phyloP scores from a whole-genome alignment of 257 asterid genomes.

The Asclepias syriaca region DNA sequence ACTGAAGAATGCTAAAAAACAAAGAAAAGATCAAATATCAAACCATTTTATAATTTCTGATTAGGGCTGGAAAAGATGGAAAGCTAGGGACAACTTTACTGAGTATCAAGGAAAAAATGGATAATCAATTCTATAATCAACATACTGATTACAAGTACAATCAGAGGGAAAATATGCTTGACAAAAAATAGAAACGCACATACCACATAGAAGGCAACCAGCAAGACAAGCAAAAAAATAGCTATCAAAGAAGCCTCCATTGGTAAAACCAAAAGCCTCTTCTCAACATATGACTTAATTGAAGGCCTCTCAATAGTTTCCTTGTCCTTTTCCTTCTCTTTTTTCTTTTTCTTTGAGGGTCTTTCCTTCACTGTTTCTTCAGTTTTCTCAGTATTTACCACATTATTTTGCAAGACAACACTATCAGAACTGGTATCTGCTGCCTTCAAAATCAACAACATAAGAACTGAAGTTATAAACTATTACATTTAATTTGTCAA shows the following conservation, averaged over 20 bases:
- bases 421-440: conserved; percentile 45
- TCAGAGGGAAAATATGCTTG: not conserved
- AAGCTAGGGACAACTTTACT: not conserved
- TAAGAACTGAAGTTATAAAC: conserved; percentile 4
- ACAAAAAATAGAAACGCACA: conserved; percentile 14
- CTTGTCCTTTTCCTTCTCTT: conserved; percentile 56
- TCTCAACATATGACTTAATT: conserved; percentile 18
- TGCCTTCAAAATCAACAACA: conserved; percentile 47
- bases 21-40: not conserved
- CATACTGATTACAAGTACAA: not conserved
- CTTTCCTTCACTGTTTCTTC: conserved; percentile 67
- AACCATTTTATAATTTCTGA: not conserved
- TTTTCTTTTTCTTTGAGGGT: conserved; percentile 66
- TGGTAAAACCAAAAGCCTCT: conserved; percentile 68
- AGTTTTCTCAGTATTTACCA: conserved; percentile 54
- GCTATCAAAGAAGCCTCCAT: conserved; percentile 73
- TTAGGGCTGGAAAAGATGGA: not conserved
- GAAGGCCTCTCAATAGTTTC: conserved; percentile 26
- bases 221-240: conserved; percentile 64
- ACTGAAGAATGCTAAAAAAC: not conserved
- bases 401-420: conserved; percentile 39
- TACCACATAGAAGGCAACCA: conserved; percentile 97
- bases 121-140: not conserved
- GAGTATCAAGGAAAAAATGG: not conserved
- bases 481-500: not conserved